Conservation (phyloP, 441 rosid genomes). For the Flueggea neowawraea region DNA sequence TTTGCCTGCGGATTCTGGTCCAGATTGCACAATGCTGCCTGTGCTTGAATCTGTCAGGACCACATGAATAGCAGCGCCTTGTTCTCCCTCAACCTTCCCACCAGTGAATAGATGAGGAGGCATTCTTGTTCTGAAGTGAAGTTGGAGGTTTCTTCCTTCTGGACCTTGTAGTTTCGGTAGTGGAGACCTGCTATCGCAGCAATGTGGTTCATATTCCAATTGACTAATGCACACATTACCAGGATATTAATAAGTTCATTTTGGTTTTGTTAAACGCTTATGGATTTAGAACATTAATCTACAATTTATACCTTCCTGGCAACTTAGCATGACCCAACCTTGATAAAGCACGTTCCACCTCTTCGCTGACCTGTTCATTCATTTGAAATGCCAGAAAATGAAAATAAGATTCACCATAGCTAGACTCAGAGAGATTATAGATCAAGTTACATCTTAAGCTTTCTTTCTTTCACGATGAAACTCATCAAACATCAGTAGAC, state of each 20-base stretch:
- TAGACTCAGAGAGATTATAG: neutral
- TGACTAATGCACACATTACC: neutral
- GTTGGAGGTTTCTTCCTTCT: constrained; percentile 70
- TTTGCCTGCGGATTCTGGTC: constrained; percentile 77
- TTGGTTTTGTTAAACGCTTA: too few species aligned
- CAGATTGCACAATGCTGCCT: constrained; percentile 62
- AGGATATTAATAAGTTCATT: too few species aligned
- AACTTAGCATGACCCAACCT: constrained; percentile 63
- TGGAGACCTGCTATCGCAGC: constrained; percentile 36
- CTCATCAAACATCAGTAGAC: neutral
- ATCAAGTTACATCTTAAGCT: neutral
- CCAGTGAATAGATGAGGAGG: constrained; percentile 97
- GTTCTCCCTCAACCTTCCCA: constrained; percentile 98
- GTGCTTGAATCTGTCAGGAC: constrained; percentile 63
- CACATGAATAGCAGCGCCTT: constrained; percentile 85
- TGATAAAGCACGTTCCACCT: constrained; percentile 93
- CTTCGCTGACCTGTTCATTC: constrained; percentile 87
- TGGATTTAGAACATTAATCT: too few species aligned
- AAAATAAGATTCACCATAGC: neutral
- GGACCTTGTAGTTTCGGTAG: constrained; percentile 67
- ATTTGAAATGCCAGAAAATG: constrained; percentile 16
- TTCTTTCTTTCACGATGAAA: neutral
- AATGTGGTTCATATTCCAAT: constrained; percentile 6
- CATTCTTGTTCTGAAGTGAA: constrained; percentile 84
- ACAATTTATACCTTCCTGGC: constrained; percentile 49